These are phyloP conservation scores for Boletus reticuloceps DNA, from an alignment of 768 basidiomycete genomes.

Conservation along the genomic window DNA sequence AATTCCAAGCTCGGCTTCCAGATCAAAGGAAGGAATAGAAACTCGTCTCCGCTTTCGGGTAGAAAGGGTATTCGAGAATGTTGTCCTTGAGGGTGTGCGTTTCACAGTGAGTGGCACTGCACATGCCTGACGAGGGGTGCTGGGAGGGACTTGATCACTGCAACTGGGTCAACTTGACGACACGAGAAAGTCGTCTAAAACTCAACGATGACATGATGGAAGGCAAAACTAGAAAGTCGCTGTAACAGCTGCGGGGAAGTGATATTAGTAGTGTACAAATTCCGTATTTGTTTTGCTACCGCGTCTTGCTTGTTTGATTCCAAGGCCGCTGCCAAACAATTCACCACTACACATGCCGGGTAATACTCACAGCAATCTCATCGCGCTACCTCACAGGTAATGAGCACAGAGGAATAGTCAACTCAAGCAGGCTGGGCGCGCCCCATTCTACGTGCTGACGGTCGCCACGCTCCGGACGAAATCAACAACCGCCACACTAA, in stretches of 20 bases:
- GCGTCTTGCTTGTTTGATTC: slow-evolving; percentile 24
- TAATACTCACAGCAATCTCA: not conserved
- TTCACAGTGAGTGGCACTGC: slow-evolving; percentile 29
- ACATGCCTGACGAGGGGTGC: slow-evolving; percentile 26
- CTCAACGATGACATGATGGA: slow-evolving; percentile 31
- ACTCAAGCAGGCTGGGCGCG: not conserved
- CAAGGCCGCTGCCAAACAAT: slow-evolving; percentile 29
- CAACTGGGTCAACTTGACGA: slow-evolving; percentile 15
- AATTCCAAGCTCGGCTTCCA: slow-evolving; percentile 33
- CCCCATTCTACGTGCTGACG: not conserved
- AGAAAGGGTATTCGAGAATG: slow-evolving; percentile 40
- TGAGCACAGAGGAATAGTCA: too few relatives aligned
- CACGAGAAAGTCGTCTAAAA: slow-evolving; percentile 8
- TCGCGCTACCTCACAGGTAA: not conserved
- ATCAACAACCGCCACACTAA: slow-evolving; percentile 1
- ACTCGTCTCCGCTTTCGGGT: slow-evolving; percentile 40
- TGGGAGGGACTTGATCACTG: slow-evolving; percentile 26
- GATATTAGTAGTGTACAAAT: not conserved
- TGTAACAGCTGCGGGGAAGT: not conserved
- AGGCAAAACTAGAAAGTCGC: not conserved
- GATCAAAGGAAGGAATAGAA: slow-evolving; percentile 39
- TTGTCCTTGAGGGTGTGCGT: slow-evolving; percentile 37
- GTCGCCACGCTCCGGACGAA: not conserved
- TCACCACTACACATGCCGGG: not conserved
- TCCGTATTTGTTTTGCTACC: not conserved